A percentile compares a stretch with the other conserved stretches of the same genome.
Conservation (phyloP, 768 basidiomycete species). For the Rhizopogon vesiculosus region DNA sequence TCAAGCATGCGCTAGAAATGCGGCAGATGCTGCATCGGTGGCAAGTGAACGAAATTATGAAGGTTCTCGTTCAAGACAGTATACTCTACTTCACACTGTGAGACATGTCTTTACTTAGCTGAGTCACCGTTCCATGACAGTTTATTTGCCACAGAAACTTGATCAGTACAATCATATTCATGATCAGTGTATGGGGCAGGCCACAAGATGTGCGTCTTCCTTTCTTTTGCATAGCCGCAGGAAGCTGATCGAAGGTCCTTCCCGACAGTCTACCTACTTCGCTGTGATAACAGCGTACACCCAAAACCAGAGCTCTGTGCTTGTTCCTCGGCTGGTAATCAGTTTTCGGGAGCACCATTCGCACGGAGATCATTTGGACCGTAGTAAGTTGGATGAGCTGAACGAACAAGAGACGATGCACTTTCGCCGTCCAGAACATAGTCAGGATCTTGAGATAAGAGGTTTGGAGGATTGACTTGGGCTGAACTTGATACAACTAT, state of each 20-base stretch:
- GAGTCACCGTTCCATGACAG: too few species aligned
- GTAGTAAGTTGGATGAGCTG: too few species aligned
- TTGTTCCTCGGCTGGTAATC: conserved; percentile 15
- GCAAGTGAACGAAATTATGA: conserved; percentile 11
- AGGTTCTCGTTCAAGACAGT: conserved; percentile 12
- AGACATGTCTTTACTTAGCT: background rate
- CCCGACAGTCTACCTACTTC: background rate
- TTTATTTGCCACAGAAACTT: conserved; percentile 5
- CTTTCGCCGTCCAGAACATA: too few species aligned
- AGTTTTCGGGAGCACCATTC: conserved; percentile 15
- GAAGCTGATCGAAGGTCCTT: background rate
- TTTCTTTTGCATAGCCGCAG: background rate
- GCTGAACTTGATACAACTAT: too few species aligned
- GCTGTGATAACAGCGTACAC: conserved; percentile 12
- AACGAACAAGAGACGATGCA: too few species aligned
- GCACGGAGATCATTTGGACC: background rate
- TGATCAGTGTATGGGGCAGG: conserved; percentile 12
- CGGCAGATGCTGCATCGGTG: conserved; percentile 4
- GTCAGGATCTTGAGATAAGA: too few species aligned
- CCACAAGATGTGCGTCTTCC: conserved; percentile 6
- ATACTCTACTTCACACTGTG: conserved; percentile 16
- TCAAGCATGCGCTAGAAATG: background rate
- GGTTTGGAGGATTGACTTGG: too few species aligned
- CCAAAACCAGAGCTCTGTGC: conserved; percentile 12
- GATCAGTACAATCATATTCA: conserved; percentile 11